phyloP scores from a whole-genome alignment of 2,329 filamentous ascomycete genomes.

The Emydomyces testavorans region DNA sequence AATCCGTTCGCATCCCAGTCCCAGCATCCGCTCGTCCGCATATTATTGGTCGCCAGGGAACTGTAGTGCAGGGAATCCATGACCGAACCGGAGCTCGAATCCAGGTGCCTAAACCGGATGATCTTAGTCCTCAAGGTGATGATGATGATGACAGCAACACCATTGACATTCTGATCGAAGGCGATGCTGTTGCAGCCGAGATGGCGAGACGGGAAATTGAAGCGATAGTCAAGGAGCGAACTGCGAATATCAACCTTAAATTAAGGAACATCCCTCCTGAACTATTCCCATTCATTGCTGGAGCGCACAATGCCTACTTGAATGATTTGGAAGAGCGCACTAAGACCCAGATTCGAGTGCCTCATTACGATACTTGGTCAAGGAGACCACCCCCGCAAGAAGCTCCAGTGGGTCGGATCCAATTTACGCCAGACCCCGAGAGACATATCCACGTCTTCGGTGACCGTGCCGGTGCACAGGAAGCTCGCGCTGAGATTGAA shows the following conservation, averaged over 20 bases:
- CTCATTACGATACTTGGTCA: slow-evolving; percentile 64
- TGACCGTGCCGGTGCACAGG: slow-evolving; percentile 70
- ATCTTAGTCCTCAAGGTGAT: slow-evolving; percentile 48
- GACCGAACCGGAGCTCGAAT: slow-evolving; percentile 83
- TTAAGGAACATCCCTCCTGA: slow-evolving; percentile 77
- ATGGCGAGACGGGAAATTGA: slow-evolving; percentile 74
- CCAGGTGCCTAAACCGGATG: slow-evolving; percentile 73
- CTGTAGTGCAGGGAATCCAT: slow-evolving; percentile 80
- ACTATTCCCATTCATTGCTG: slow-evolving; percentile 91
- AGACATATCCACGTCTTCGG: slow-evolving; percentile 76
- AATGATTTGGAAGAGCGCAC: slow-evolving; percentile 59
- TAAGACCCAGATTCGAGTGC: slow-evolving; percentile 71
- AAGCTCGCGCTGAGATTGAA: slow-evolving; percentile 70
- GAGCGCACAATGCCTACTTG: slow-evolving; percentile 57
- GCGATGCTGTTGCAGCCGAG: slow-evolving; percentile 77
- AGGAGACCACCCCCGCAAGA: slow-evolving; percentile 54
- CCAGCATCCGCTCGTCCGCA: slow-evolving; percentile 73
- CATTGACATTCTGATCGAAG: slow-evolving; percentile 80
- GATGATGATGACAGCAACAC: slow-evolving; percentile 67
- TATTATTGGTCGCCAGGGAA: slow-evolving; percentile 86
- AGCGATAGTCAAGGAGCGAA: slow-evolving; percentile 76
- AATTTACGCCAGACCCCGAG: slow-evolving; percentile 60
- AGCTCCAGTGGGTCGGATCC: slow-evolving; percentile 52
- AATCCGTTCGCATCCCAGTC: slow-evolving; percentile 63
- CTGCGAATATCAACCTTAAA: slow-evolving; percentile 68